A percentile compares a stretch with the other conserved stretches of the same genome.
Conservation (phyloP, 306 rosid genomes). For the Prunus salicina region DNA sequence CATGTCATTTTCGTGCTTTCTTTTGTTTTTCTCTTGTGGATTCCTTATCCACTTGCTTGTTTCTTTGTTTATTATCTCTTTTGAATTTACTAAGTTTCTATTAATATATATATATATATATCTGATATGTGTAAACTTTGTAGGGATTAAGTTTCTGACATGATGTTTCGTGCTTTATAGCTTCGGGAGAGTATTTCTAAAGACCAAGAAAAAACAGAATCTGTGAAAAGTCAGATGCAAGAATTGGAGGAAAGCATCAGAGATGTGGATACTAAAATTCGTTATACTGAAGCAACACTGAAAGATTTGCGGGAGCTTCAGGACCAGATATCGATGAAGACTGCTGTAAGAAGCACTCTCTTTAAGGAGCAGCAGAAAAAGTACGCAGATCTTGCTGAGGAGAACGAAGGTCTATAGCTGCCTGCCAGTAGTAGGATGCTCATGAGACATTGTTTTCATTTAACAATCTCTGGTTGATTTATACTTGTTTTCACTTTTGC, state of each 20-base stretch:
- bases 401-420: constrained; percentile 63
- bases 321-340: constrained; percentile 59
- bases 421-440: constrained; percentile 14
- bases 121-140: not conserved
- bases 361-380: constrained; percentile 60
- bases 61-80: too few species aligned
- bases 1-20: too few species aligned
- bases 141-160: constrained; percentile 12
- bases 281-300: constrained; percentile 42
- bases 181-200: constrained; percentile 83
- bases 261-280: constrained; percentile 58
- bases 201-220: constrained; percentile 73
- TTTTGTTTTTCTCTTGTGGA: too few species aligned
- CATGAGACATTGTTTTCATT: not conserved
- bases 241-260: constrained; percentile 65
- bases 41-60: too few species aligned
- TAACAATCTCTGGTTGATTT: constrained; percentile 5
- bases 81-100: too few species aligned
- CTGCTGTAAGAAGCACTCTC: constrained; percentile 65
- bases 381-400: constrained; percentile 63
- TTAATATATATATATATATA: too few species aligned
- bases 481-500: not conserved
- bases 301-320: constrained; percentile 56
- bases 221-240: constrained; percentile 52
- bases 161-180: constrained; percentile 34